Evolutionary conservation across 2,329 filamentous ascomycete genomes (phyloP).

Genomic region (Penicillium fuscoglaucum): DNA sequence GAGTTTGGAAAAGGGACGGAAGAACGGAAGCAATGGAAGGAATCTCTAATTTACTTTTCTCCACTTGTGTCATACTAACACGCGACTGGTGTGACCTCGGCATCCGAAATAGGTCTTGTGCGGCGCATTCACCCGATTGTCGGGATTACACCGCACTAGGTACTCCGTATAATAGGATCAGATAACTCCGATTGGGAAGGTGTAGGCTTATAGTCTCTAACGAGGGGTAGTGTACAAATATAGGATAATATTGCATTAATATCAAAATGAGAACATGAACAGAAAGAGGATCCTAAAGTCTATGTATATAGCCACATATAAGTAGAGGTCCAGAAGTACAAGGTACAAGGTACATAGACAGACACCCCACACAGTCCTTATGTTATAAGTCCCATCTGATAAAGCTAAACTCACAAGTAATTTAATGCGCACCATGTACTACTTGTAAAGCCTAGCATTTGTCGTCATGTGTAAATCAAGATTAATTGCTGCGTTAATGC

Average conservation of each 20-base stretch:
- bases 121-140: slow-evolving; percentile 1
- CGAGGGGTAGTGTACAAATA: neutral
- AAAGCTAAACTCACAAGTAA: neutral
- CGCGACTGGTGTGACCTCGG: slow-evolving; percentile 9
- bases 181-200: neutral
- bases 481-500: neutral
- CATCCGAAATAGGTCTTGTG: neutral
- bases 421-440: neutral
- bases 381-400: neutral
- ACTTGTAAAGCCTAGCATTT: neutral
- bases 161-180: neutral
- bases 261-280: neutral
- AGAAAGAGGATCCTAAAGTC: neutral
- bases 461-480: neutral
- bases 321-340: neutral
- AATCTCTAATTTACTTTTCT: neutral
- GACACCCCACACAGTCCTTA: neutral
- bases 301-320: neutral
- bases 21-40: neutral
- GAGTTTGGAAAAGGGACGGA: neutral
- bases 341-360: neutral
- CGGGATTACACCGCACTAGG: slow-evolving; percentile 7
- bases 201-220: no score
- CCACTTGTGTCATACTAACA: slow-evolving; percentile 4
- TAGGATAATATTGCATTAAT: neutral